These are phyloP conservation scores for Alternaria angustiovoidea DNA, from an alignment of 2,329 filamentous ascomycete genomes.

Conservation along the genomic window DNA sequence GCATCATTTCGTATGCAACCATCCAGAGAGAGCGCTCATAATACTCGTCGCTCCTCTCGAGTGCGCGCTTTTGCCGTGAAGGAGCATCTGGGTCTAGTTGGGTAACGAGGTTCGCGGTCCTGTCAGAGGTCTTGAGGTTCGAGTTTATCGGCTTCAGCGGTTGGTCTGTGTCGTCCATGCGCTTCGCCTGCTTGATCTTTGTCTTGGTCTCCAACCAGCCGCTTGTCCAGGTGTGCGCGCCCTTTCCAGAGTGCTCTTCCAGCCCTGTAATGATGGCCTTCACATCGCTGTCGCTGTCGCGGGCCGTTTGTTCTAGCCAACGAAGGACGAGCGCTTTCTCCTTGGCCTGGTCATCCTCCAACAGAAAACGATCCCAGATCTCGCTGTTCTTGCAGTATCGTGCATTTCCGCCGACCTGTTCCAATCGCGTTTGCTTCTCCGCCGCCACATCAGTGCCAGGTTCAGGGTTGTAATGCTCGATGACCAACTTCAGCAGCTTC, in stretches of 20 bases:
- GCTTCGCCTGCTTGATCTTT: constrained; percentile 89
- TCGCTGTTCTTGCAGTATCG: constrained; percentile 68
- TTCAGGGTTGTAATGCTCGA: constrained; percentile 70
- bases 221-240: constrained; percentile 72
- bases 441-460: constrained; percentile 43
- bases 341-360: constrained; percentile 74
- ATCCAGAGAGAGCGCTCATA: constrained; percentile 93
- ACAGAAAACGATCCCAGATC: constrained; percentile 77
- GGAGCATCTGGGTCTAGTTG: constrained; percentile 91
- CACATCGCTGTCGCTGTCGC: constrained; percentile 72
- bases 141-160: constrained; percentile 54
- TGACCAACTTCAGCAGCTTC: constrained; percentile 80
- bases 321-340: constrained; percentile 83
- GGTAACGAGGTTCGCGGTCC: constrained; percentile 73
- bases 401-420: constrained; percentile 42
- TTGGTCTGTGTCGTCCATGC: constrained; percentile 62
- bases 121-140: constrained; percentile 52
- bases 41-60: constrained; percentile 84
- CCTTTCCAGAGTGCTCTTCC: constrained; percentile 75
- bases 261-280: constrained; percentile 75
- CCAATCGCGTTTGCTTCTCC: constrained; percentile 45
- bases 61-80: constrained; percentile 76
- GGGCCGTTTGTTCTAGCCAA: constrained; percentile 84
- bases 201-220: constrained; percentile 93
- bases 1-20: constrained; percentile 91